These are phyloP conservation scores for Erysimum cheiranthoides DNA, from an alignment of 345 rosid species.

Conservation along the genomic window DNA sequence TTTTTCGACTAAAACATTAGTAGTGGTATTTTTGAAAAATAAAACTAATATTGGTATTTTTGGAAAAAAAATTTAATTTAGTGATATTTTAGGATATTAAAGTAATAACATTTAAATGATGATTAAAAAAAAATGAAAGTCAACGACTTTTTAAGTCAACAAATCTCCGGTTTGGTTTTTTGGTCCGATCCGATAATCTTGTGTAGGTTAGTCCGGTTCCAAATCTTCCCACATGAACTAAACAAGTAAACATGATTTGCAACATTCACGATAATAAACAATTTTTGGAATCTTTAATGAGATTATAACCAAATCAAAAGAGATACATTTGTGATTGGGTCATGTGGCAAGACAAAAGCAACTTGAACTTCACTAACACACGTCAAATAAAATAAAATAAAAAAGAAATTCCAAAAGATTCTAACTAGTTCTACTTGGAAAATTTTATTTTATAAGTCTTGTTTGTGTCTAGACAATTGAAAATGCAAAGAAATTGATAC, in stretches of 20 bases:
- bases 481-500: conserved; percentile 2
- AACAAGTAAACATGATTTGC: no score
- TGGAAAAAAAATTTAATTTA: no score
- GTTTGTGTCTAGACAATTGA: conserved; percentile 3
- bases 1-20: no score
- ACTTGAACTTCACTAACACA: background rate
- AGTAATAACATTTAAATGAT: no score
- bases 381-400: background rate
- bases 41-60: no score
- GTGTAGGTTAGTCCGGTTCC: background rate
- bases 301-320: background rate
- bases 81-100: no score
- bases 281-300: background rate
- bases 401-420: background rate
- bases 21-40: no score
- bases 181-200: no score
- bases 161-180: no score
- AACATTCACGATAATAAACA: background rate
- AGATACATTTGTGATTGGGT: background rate
- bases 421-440: conserved; percentile 3
- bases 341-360: background rate
- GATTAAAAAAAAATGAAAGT: no score
- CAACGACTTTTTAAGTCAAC: no score
- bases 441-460: conserved; percentile 15
- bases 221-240: background rate